These are phyloP conservation scores for Recurvomyces mirabilis DNA, from an alignment of 495 filamentous ascomycete genomes.

Conservation along the genomic window DNA sequence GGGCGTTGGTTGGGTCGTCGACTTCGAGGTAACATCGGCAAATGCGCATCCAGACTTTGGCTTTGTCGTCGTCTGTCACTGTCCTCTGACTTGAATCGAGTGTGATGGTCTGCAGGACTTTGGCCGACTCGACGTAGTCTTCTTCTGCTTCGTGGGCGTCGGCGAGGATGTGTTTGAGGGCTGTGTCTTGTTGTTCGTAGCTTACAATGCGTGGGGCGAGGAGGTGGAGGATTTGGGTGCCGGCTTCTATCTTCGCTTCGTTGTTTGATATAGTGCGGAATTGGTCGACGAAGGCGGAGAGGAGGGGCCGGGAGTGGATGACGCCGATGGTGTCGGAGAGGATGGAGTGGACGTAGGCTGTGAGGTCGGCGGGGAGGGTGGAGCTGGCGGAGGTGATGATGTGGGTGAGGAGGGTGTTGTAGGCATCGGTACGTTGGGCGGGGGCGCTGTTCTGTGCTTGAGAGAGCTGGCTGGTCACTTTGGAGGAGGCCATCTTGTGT, in stretches of 20 bases:
- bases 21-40: slow-evolving; percentile 90
- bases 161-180: slow-evolving; percentile 69
- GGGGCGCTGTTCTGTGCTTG: slow-evolving; percentile 8
- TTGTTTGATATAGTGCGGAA: slow-evolving; percentile 44
- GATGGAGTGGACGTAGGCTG: slow-evolving; percentile 55
- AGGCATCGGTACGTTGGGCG: slow-evolving; percentile 33
- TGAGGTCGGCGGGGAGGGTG: slow-evolving; percentile 52
- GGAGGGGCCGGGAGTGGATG: slow-evolving; percentile 59
- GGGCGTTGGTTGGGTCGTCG: slow-evolving; percentile 77
- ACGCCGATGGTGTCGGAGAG: slow-evolving; percentile 60
- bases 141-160: slow-evolving; percentile 72
- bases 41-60: slow-evolving; percentile 80
- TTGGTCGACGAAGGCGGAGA: slow-evolving; percentile 52
- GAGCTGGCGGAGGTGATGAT: slow-evolving; percentile 46
- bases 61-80: slow-evolving; percentile 66
- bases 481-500: slow-evolving; percentile 9
- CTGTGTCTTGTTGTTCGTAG: slow-evolving; percentile 73
- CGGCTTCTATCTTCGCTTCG: slow-evolving; percentile 57
- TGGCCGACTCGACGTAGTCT: slow-evolving; percentile 67
- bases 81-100: slow-evolving; percentile 78
- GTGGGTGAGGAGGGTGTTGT: slow-evolving; percentile 53
- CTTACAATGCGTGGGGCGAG: slow-evolving; percentile 57
- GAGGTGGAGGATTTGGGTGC: slow-evolving; percentile 52
- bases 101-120: slow-evolving; percentile 68
- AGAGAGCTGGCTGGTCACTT: slow-evolving; percentile 8